phyloP scores from a whole-genome alignment of 202 grass and related monocot genomes.

The Schoenoplectus triqueter region DNA sequence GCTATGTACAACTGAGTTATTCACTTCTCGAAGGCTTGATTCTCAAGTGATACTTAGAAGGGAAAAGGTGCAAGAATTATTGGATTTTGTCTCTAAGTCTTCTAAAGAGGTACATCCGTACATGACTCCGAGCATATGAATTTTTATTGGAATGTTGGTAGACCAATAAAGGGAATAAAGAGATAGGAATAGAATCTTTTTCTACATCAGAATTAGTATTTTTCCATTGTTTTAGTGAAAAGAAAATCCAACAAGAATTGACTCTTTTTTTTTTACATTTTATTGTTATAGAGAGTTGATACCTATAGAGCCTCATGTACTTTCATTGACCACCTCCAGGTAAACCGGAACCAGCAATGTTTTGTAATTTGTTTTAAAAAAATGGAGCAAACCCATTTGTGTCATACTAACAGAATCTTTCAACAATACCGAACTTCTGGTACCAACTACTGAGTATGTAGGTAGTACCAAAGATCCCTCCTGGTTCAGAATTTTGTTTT shows the following conservation, averaged over 20 bases:
- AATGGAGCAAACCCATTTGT: not conserved
- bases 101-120: not conserved
- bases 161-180: no score
- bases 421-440: no score
- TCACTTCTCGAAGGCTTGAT: constrained; percentile 47
- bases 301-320: not conserved
- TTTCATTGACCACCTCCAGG: no score
- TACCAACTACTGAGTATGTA: no score
- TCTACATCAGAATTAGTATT: not conserved
- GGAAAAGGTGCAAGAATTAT: constrained; percentile 36
- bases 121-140: no score
- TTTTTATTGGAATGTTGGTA: no score
- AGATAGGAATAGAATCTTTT: not conserved
- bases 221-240: not conserved
- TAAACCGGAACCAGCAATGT: not conserved
- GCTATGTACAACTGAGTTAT: constrained; percentile 33
- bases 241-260: not conserved
- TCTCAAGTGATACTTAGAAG: constrained; percentile 42
- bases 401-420: not conserved
- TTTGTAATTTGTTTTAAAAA: not conserved
- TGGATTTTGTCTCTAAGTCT: not conserved
- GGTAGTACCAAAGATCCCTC: not conserved
- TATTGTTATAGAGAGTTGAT: not conserved
- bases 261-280: not conserved
- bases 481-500: not conserved